These are phyloP conservation scores for Candolleomyces efflorescens DNA, from an alignment of 768 basidiomycete species.

Conservation along the genomic window DNA sequence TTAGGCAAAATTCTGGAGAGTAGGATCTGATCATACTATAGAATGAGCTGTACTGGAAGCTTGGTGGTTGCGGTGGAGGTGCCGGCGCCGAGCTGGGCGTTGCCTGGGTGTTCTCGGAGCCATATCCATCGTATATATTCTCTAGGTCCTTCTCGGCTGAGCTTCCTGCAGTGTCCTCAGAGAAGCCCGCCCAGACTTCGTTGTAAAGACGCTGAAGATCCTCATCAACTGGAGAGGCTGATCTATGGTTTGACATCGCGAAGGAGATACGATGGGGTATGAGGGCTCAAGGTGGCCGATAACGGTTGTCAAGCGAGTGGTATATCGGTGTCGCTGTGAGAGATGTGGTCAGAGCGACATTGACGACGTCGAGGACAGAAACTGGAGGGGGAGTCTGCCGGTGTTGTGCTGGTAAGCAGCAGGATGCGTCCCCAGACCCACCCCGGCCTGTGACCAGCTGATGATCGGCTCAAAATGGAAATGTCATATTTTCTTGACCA, in stretches of 20 bases:
- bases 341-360: neutral
- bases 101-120: constrained; percentile 6
- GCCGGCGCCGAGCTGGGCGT: neutral
- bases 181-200: constrained; percentile 68
- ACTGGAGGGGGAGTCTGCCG: neutral
- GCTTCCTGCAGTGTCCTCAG: constrained; percentile 33
- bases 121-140: constrained; percentile 35
- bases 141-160: constrained; percentile 31
- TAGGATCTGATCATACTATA: neutral
- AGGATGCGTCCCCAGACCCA: neutral
- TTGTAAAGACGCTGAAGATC: constrained; percentile 73
- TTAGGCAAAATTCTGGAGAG: neutral
- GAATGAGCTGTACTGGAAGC: neutral
- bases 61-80: neutral
- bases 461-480: neutral
- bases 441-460: neutral
- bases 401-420: neutral
- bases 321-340: neutral
- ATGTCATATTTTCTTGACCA: neutral
- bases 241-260: constrained; percentile 5
- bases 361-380: neutral
- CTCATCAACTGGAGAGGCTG: constrained; percentile 52
- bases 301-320: neutral
- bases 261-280: neutral
- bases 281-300: no score